Percentiles rank a stretch among this genome's conserved stretches.
Conservation (phyloP, 306 rosid species). For the Prunus armeniaca region DNA sequence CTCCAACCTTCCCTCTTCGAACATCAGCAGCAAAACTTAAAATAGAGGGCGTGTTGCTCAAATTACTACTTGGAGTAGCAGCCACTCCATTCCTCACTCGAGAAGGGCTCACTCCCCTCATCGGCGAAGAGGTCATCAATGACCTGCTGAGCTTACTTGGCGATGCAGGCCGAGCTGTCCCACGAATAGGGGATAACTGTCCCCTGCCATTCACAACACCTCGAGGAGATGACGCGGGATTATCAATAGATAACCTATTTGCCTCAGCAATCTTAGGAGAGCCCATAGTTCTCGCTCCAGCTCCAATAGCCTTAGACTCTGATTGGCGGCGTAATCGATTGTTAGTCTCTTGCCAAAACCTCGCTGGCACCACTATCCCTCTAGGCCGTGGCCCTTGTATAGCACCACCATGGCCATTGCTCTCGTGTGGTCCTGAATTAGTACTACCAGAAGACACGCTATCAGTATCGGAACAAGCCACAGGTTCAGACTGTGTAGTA, state of each 20-base stretch:
- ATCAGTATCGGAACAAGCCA: conserved; percentile 66
- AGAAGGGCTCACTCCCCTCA: conserved; percentile 74
- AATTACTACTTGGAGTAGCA: conserved; percentile 33
- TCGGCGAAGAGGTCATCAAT: conserved; percentile 44
- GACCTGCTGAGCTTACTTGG: conserved; percentile 53
- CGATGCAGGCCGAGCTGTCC: conserved; percentile 57
- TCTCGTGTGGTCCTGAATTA: conserved; percentile 41
- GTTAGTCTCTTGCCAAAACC: conserved; percentile 69
- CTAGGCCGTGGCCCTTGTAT: conserved; percentile 42
- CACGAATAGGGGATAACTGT: conserved; percentile 61
- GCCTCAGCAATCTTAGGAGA: conserved; percentile 43
- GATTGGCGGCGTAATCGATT: conserved; percentile 44
- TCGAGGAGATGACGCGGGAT: conserved; percentile 58
- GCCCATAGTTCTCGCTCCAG: conserved; percentile 36
- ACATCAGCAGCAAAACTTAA: conserved; percentile 65
- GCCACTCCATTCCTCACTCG: conserved; percentile 48
- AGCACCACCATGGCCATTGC: conserved; percentile 25
- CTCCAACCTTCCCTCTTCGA: conserved; percentile 70
- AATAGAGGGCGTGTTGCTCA: conserved; percentile 55
- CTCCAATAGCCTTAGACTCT: conserved; percentile 42
- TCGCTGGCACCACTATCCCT: conserved; percentile 56
- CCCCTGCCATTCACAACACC: conserved; percentile 50
- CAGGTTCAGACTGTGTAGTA: conserved; percentile 24
- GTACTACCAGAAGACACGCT: conserved; percentile 67
- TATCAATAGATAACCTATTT: conserved; percentile 43